These are phyloP conservation scores for Saccharomyces hybrid DNA, from an alignment of 1,139 yeast species.

Conservation along the genomic window DNA sequence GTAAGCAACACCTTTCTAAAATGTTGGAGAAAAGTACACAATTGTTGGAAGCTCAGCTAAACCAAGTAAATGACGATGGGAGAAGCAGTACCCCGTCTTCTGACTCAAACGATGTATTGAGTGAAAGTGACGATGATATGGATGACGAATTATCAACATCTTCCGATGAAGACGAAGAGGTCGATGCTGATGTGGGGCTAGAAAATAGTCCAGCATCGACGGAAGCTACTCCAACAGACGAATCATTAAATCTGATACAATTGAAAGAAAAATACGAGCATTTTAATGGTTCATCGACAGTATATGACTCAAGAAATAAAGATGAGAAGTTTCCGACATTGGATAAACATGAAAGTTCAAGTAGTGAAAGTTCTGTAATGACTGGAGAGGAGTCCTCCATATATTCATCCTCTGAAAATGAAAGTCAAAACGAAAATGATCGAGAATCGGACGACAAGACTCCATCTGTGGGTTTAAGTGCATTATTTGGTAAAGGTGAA, in stretches of 20 bases:
- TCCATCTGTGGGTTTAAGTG: slow-evolving; percentile 2
- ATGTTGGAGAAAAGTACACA: slow-evolving; percentile 90
- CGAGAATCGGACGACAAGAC: not conserved
- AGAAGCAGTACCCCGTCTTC: slow-evolving; percentile 8
- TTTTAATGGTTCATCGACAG: slow-evolving; percentile 21
- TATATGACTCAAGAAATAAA: slow-evolving; percentile 25
- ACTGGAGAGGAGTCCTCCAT: slow-evolving; percentile 5
- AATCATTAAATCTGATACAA: slow-evolving; percentile 54
- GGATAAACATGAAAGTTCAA: slow-evolving; percentile 11
- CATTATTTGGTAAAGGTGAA: slow-evolving; percentile 12
- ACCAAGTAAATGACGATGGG: slow-evolving; percentile 23
- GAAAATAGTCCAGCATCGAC: not conserved
- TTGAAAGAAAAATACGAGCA: slow-evolving; percentile 56
- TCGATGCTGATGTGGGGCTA: slow-evolving; percentile 35
- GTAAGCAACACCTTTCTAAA: slow-evolving; percentile 80
- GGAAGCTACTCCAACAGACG: slow-evolving; percentile 23
- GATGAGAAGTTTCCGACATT: slow-evolving; percentile 15
- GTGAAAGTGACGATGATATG: slow-evolving; percentile 8
- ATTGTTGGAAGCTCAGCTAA: slow-evolving; percentile 75
- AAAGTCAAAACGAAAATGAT: slow-evolving; percentile 17
- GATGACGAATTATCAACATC: slow-evolving; percentile 17
- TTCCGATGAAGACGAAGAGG: slow-evolving; percentile 16
- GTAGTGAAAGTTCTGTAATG: slow-evolving; percentile 5
- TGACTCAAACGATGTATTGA: slow-evolving; percentile 8
- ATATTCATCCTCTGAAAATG: slow-evolving; percentile 11